Evolutionary conservation across 306 rosid species (phyloP), one percentile per base, ranked within the genome.

Genomic region (Herpetospermum pedunculosum): DNA sequence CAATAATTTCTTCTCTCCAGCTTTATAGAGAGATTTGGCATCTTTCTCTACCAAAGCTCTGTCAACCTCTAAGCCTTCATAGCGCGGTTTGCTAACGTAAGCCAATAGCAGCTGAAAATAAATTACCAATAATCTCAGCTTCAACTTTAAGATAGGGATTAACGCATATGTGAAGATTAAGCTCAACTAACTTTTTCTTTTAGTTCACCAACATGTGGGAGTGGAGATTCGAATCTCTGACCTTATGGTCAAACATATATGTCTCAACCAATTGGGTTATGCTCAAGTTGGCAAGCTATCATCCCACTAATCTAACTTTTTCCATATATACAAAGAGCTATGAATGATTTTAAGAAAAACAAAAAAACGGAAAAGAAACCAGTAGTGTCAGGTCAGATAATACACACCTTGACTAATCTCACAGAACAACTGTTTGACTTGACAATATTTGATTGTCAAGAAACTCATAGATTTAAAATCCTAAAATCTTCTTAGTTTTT

Each of bases 31-130:
- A 46, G 74, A 67, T 55, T 70, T 79, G 18, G 82, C 82, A 64
- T 83, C 87, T 12, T 47, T 71, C 72, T 75, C 82, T 63, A 79
- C 86, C 49, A 85, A 58, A 28, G 57, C 82, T 60, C 75, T 74
- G 79, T 86, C 82, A 38, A 86, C 84, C 80, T 87, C 95, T 5
- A 80, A 92, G 70, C 89, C 96, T 83, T 92, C 96, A 50, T 81
- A 78, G 16, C 91, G 95, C 0, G 81, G 90, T 48, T 75, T 79
- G 63, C 77, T 74, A 68, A 85, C 46, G 77, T 85, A 88, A 48
- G 87, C 85, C 67, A 90, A 89, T 86, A 92, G 77, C 64, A 92
- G 79, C 96, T 90, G 73, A 58, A 81, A 32, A 78, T 44, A 35
- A 11, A 11, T 19, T 46, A 46, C 11, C 16, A 54, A 10, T 54